Conservation (phyloP, 2,329 filamentous ascomycete species). For the Aspergillaceae sp. region DNA sequence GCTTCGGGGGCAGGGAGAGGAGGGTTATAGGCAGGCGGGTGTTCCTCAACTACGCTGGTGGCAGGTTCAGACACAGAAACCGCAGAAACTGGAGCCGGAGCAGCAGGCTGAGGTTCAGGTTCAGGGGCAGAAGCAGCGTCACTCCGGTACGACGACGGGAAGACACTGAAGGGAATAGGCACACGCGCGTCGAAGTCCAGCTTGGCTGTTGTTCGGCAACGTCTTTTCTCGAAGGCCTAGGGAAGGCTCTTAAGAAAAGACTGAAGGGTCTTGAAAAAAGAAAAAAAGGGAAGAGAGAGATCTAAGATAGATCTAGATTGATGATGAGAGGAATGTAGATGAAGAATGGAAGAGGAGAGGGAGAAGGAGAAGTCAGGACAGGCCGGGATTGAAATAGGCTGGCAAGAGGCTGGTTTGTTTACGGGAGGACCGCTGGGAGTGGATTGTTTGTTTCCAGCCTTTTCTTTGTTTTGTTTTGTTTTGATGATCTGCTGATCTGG, state of each 20-base stretch:
- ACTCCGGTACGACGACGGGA: constrained; percentile 93
- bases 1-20: constrained; percentile 18
- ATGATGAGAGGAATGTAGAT: constrained; percentile 12
- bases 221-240: constrained; percentile 61
- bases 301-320: constrained; percentile 3
- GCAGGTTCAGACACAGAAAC: too few relatives aligned
- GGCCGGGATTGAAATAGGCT: background rate
- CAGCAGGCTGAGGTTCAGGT: background rate
- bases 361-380: constrained; percentile 2
- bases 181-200: constrained; percentile 99
- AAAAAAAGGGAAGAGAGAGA: constrained; percentile 11
- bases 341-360: constrained; percentile 3
- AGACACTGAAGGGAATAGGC: constrained; percentile 99
- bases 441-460: constrained; percentile 1
- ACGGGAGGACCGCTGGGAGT: constrained; percentile 10
- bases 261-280: constrained; percentile 25
- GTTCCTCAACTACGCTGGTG: background rate
- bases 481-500: background rate
- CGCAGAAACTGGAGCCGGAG: background rate
- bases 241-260: constrained; percentile 44
- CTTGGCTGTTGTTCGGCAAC: constrained; percentile 70
- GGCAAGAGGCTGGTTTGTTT: constrained; percentile 11
- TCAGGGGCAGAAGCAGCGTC: constrained; percentile 38
- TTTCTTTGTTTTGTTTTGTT: background rate
- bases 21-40: constrained; percentile 23